Conservation (phyloP, 148 eudicot genomes). For the Arctostaphylos glauca region DNA sequence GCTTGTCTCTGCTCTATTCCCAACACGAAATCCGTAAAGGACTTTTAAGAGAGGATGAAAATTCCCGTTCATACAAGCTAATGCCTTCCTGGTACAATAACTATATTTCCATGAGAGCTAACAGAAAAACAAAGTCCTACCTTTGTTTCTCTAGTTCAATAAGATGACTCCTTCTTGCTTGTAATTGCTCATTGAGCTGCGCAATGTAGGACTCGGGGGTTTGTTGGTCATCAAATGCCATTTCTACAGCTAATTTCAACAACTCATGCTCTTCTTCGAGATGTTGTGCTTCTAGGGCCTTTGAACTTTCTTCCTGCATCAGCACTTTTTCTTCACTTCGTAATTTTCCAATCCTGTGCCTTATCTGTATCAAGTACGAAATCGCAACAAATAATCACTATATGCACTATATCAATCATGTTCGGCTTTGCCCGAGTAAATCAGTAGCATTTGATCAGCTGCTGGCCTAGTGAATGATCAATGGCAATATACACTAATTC, state of each 20-base stretch:
- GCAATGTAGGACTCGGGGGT: constrained; percentile 28
- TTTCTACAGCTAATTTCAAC: constrained; percentile 43
- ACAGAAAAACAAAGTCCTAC: constrained; percentile 27
- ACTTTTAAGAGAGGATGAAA: too few relatives aligned
- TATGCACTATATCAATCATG: not conserved
- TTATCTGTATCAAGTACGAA: constrained; percentile 3
- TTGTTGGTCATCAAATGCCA: constrained; percentile 41
- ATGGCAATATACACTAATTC: not conserved
- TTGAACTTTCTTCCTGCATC: constrained; percentile 18
- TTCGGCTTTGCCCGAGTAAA: not conserved
- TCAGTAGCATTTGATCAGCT: constrained; percentile 9
- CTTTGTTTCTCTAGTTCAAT: constrained; percentile 35
- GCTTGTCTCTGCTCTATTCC: too few relatives aligned
- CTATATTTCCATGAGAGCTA: not conserved
- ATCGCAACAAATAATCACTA: not conserved
- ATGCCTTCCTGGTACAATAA: not conserved
- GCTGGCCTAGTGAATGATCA: not conserved
- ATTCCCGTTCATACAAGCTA: not conserved
- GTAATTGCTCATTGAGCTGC: constrained; percentile 36
- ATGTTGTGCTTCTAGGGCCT: constrained; percentile 22
- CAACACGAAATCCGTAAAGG: too few relatives aligned
- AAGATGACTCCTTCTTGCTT: constrained; percentile 32
- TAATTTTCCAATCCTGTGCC: constrained; percentile 10
- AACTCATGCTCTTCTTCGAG: constrained; percentile 38
- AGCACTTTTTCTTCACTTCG: constrained; percentile 24